Percentiles rank a stretch among this genome's conserved stretches.
Evolutionary conservation across 805 yeast species (phyloP).

Genomic region (Lipomyces anomalus): DNA sequence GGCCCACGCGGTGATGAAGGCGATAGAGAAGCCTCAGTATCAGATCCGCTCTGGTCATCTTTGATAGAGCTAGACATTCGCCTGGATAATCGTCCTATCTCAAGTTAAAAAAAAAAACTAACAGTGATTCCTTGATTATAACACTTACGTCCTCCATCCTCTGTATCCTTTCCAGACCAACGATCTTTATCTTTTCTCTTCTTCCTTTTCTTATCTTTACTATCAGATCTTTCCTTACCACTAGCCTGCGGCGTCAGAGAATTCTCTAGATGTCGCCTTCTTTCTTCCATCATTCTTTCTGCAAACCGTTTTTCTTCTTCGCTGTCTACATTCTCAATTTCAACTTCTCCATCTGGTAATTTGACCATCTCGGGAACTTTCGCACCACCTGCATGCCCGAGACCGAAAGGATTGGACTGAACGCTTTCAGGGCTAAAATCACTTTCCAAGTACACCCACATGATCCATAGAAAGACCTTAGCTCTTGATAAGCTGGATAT

Average conservation of each 20-base stretch:
- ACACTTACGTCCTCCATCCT: slow-evolving; percentile 1
- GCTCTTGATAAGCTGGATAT: slow-evolving; percentile 64
- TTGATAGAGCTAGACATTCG: not conserved
- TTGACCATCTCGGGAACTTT: slow-evolving; percentile 37
- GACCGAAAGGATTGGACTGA: slow-evolving; percentile 53
- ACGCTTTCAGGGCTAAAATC: slow-evolving; percentile 49
- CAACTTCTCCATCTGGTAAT: slow-evolving; percentile 30
- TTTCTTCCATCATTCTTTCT: slow-evolving; percentile 32
- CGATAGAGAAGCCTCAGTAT: not conserved
- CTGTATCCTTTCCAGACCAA: slow-evolving; percentile 1
- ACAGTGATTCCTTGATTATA: not conserved
- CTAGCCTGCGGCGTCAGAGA: not conserved
- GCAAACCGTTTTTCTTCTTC: slow-evolving; percentile 43
- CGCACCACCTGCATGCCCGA: slow-evolving; percentile 33
- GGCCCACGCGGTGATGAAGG: not conserved
- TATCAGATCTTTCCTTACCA: slow-evolving; percentile 1
- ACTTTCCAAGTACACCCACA: slow-evolving; percentile 77
- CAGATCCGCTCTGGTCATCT: not conserved
- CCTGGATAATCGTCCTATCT: not conserved
- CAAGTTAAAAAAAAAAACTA: not conserved
- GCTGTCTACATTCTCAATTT: slow-evolving; percentile 41
- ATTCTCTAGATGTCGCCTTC: slow-evolving; percentile 7
- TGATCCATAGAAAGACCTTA: slow-evolving; percentile 70
- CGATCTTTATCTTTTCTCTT: slow-evolving; percentile 3
- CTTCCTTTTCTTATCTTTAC: slow-evolving; percentile 8